A percentile compares a stretch with the other conserved stretches of the same genome.
Conservation (phyloP, 768 basidiomycete genomes). For the Dendrothele bispora region DNA sequence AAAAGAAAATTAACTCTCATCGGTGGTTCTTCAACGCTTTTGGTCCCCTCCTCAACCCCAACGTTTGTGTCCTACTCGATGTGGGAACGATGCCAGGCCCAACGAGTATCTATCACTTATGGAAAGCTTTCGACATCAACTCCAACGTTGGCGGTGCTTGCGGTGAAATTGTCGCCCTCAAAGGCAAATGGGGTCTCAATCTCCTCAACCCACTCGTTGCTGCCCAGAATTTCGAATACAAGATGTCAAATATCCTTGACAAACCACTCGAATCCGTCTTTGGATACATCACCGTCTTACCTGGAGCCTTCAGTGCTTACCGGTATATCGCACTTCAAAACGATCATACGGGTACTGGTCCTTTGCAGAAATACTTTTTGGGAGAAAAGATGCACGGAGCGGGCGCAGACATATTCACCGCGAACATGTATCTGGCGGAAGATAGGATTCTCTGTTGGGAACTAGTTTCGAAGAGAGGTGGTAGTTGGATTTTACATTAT, state of each 20-base stretch:
- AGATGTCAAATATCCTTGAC: slow-evolving; percentile 91
- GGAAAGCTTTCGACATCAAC: slow-evolving; percentile 90
- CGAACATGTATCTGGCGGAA: slow-evolving; percentile 96
- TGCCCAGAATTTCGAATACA: slow-evolving; percentile 93
- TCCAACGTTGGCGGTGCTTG: slow-evolving; percentile 91
- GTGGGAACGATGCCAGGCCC: slow-evolving; percentile 76
- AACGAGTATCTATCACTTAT: slow-evolving; percentile 72
- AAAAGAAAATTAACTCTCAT: slow-evolving; percentile 95
- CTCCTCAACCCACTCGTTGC: slow-evolving; percentile 86
- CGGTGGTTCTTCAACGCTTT: slow-evolving; percentile 96
- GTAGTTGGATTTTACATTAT: slow-evolving; percentile 91
- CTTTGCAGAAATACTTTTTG: slow-evolving; percentile 93
- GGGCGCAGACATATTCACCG: slow-evolving; percentile 88
- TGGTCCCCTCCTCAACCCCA: slow-evolving; percentile 78
- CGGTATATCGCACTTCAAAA: slow-evolving; percentile 91
- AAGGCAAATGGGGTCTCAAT: slow-evolving; percentile 79
- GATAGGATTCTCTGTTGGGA: slow-evolving; percentile 97
- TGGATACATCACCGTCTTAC: slow-evolving; percentile 93
- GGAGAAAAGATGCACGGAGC: slow-evolving; percentile 94
- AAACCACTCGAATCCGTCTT: slow-evolving; percentile 89
- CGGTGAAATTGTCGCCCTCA: slow-evolving; percentile 93
- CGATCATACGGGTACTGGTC: slow-evolving; percentile 79
- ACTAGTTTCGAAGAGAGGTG: slow-evolving; percentile 90
- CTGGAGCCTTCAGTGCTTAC: slow-evolving; percentile 92
- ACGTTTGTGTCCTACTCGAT: slow-evolving; percentile 90